Evolutionary conservation across 2,329 filamentous ascomycete genomes (phyloP).

Genomic region (Xylaria sp.): DNA sequence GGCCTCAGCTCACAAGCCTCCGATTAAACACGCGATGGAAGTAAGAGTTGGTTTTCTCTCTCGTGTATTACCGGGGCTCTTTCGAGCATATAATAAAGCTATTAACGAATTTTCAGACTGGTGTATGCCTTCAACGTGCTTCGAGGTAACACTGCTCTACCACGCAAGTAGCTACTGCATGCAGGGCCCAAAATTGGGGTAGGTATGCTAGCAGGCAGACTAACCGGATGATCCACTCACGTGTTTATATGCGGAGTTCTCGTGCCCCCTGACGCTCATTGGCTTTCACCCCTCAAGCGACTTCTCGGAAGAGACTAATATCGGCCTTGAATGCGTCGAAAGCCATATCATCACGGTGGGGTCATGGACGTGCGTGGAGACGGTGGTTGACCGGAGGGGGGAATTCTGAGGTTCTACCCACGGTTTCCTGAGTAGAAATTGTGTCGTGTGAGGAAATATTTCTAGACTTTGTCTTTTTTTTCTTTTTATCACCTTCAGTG

Average conservation of each 20-base stretch:
- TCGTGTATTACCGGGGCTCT: not conserved
- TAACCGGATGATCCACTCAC: slow-evolving; percentile 11
- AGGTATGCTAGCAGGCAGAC: not conserved
- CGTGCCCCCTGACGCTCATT: slow-evolving; percentile 13
- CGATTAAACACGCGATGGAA: not conserved
- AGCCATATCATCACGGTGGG: slow-evolving; percentile 44
- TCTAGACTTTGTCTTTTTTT: not conserved
- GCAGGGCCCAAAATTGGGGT: slow-evolving; percentile 4
- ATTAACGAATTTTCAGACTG: not conserved
- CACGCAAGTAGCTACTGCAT: not conserved
- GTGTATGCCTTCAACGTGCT: not conserved
- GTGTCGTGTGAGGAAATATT: not conserved
- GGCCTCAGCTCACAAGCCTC: slow-evolving; percentile 6
- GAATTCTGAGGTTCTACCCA: slow-evolving; percentile 11
- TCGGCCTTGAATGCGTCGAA: slow-evolving; percentile 31
- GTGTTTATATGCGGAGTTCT: slow-evolving; percentile 30
- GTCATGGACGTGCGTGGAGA: slow-evolving; percentile 35
- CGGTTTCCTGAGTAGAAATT: not conserved
- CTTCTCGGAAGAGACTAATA: not conserved
- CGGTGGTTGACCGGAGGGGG: slow-evolving; percentile 20
- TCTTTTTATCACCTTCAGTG: not conserved
- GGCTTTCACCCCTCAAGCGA: not conserved
- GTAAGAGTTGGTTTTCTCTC: not conserved
- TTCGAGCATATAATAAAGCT: not conserved
- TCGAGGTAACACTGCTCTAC: not conserved